Conservation (phyloP, 768 basidiomycete species). For the Termitomyces sp. region DNA sequence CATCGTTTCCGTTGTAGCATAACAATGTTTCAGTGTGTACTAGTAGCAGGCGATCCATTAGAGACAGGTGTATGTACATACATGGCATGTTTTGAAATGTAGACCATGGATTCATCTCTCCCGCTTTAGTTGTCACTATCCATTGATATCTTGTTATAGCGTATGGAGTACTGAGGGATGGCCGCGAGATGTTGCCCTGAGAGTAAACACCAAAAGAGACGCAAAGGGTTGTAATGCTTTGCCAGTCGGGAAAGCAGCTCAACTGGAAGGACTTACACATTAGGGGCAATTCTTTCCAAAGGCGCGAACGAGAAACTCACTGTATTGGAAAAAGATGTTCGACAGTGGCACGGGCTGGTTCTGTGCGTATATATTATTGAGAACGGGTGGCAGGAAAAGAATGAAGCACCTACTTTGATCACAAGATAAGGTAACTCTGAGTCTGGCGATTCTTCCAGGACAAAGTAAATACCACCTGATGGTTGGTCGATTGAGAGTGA, state of each 20-base stretch:
- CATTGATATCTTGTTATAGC: slow-evolving; percentile 23
- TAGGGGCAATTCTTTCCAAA: neutral
- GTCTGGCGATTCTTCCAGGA: slow-evolving; percentile 20
- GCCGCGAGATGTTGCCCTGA: slow-evolving; percentile 43
- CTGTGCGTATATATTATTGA: slow-evolving; percentile 20
- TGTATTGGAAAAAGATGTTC: slow-evolving; percentile 53
- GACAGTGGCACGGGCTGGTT: slow-evolving; percentile 48
- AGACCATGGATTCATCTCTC: too few relatives aligned
- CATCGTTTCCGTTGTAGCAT: neutral
- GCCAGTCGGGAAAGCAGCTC: slow-evolving; percentile 44
- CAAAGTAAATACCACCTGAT: slow-evolving; percentile 28
- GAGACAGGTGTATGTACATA: neutral
- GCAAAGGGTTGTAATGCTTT: slow-evolving; percentile 53
- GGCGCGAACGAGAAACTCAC: slow-evolving; percentile 25
- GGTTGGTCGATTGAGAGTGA: neutral
- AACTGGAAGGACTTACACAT: slow-evolving; percentile 23
- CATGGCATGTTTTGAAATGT: neutral
- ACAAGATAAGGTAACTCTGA: slow-evolving; percentile 17
- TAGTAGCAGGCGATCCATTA: neutral
- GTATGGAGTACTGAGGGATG: slow-evolving; percentile 37
- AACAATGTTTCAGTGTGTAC: neutral
- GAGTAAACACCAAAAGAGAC: slow-evolving; percentile 42
- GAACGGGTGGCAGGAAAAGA: neutral
- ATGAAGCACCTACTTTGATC: slow-evolving; percentile 23
- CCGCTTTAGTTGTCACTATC: neutral